Evolutionary conservation across 2,329 filamentous ascomycete genomes (phyloP).

Genomic region (Acrocalymma vagum): DNA sequence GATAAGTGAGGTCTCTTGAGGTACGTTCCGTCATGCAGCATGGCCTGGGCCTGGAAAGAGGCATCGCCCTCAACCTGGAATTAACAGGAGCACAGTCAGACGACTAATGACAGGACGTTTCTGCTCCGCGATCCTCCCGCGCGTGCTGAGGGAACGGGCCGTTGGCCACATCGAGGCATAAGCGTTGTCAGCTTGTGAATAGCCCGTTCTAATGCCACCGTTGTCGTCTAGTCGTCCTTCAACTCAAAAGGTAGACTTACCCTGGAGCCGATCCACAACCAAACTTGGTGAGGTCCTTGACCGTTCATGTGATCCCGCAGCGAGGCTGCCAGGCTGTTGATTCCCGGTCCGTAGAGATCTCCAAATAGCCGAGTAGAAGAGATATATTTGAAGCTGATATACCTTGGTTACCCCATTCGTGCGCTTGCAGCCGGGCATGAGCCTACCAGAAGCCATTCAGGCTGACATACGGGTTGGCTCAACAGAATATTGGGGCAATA

Average conservation of each 20-base stretch:
- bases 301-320: constrained; percentile 41
- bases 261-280: constrained; percentile 7
- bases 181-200: constrained; percentile 9
- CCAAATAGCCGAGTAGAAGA: constrained; percentile 45
- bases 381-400: constrained; percentile 41
- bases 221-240: constrained; percentile 1
- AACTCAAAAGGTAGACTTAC: too few relatives aligned
- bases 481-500: constrained; percentile 21
- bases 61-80: constrained; percentile 25
- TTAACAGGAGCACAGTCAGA: constrained; percentile 26
- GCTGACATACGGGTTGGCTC: constrained; percentile 24
- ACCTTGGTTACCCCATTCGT: constrained; percentile 32
- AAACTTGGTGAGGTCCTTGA: constrained; percentile 17
- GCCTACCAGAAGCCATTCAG: constrained; percentile 35
- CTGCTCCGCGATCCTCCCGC: constrained; percentile 31
- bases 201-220: constrained; percentile 8
- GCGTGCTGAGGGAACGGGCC: constrained; percentile 38
- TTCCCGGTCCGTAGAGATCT: constrained; percentile 36
- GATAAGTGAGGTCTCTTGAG: constrained; percentile 30
- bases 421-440: constrained; percentile 28
- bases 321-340: constrained; percentile 26
- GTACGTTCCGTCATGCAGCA: constrained; percentile 33
- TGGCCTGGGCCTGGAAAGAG: constrained; percentile 23
- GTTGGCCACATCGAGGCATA: constrained; percentile 25
- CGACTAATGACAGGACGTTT: constrained; percentile 18